Conservation (phyloP, 2,329 filamentous ascomycete genomes). For the Trichoderma oligosporum region DNA sequence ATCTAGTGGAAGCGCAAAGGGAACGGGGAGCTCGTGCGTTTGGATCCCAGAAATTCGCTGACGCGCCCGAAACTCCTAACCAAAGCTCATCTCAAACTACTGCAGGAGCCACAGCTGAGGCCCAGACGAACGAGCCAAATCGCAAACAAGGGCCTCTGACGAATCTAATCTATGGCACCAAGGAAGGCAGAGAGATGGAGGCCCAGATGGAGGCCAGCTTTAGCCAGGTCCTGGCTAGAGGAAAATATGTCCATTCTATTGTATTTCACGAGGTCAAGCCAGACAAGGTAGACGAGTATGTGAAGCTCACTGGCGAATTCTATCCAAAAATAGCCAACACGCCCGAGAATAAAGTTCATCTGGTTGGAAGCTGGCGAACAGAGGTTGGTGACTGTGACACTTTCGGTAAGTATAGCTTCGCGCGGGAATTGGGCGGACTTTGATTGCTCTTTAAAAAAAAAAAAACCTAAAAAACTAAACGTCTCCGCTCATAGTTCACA, state of each 20-base stretch:
- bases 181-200: conserved; percentile 90
- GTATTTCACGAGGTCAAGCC: conserved; percentile 95
- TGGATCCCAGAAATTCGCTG: conserved; percentile 39
- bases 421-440: neutral
- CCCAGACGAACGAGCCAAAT: conserved; percentile 51
- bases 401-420: conserved; percentile 62
- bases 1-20: conserved; percentile 71
- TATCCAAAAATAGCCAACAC: conserved; percentile 84
- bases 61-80: conserved; percentile 42
- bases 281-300: conserved; percentile 92
- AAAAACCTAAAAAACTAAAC: too few species aligned
- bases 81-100: conserved; percentile 35
- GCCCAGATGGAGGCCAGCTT: conserved; percentile 95
- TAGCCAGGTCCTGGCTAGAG: conserved; percentile 87
- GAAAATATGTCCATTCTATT: conserved; percentile 98
- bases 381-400: conserved; percentile 97
- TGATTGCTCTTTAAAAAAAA: too few species aligned
- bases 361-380: conserved; percentile 97
- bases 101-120: conserved; percentile 49
- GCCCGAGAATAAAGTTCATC: conserved; percentile 87
- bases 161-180: conserved; percentile 93
- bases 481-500: conserved; percentile 66
- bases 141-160: conserved; percentile 72
- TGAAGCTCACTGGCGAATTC: conserved; percentile 82
- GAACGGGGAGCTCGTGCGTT: conserved; percentile 81